A percentile compares a stretch with the other conserved stretches of the same genome.
Evolutionary conservation across 176 grass and related monocot species (phyloP).

Genomic region (Hordeum marinum): DNA sequence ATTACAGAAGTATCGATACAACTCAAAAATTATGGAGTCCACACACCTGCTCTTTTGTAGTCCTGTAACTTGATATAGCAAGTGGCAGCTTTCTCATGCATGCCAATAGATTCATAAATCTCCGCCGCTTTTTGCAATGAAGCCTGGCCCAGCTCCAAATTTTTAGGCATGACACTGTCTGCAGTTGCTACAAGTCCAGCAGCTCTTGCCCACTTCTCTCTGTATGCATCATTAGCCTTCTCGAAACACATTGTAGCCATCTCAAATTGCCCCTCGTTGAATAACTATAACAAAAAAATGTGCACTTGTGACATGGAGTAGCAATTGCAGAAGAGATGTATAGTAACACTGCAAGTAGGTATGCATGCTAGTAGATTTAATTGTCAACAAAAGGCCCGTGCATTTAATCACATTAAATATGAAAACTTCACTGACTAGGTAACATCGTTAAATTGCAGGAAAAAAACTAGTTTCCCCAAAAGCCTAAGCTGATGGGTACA

Average conservation of each 20-base stretch:
- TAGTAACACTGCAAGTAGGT: not conserved
- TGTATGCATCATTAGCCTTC: constrained; percentile 58
- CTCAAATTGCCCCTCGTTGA: constrained; percentile 72
- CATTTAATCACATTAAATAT: too few species aligned
- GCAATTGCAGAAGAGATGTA: not conserved
- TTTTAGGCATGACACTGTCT: constrained; percentile 40
- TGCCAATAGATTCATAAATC: constrained; percentile 62
- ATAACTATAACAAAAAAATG: constrained; percentile 37
- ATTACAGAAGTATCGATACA: not conserved
- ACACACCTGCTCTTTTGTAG: constrained; percentile 62
- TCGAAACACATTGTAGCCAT: constrained; percentile 81
- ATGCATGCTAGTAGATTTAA: too few species aligned
- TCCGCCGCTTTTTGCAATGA: constrained; percentile 57
- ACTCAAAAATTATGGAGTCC: not conserved
- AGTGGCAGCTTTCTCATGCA: constrained; percentile 54
- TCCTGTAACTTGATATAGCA: constrained; percentile 72
- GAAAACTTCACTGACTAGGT: too few species aligned
- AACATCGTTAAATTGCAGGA: too few species aligned
- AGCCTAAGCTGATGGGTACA: too few species aligned
- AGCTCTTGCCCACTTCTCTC: constrained; percentile 66
- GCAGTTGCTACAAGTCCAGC: constrained; percentile 59
- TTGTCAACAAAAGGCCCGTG: too few species aligned
- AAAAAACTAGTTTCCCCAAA: not conserved
- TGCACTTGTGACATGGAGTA: not conserved
- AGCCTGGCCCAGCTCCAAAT: constrained; percentile 37